A percentile compares a stretch with the other conserved stretches of the same genome.
Evolutionary conservation across 371 early-diverging fungal species (phyloP).

Genomic region (Mortierella sp.): DNA sequence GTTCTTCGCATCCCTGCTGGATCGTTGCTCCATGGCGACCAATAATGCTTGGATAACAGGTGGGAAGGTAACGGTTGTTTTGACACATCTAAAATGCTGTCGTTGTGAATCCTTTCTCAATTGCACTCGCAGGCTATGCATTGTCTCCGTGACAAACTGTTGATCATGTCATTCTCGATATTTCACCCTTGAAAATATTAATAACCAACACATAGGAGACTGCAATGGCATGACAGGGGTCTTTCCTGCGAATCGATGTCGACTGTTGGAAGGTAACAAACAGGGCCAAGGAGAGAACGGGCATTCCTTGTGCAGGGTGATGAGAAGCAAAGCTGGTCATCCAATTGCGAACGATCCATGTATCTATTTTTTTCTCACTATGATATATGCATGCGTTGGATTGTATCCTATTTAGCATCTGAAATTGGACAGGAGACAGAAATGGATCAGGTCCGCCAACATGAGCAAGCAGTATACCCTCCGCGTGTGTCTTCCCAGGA

Average conservation of each 20-base stretch:
- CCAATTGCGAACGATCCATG: not conserved
- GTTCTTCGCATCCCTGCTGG: not conserved
- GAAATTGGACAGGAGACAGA: constrained; percentile 6
- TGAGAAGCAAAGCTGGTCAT: not conserved
- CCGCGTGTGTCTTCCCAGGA: constrained; percentile 1
- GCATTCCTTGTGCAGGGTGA: not conserved
- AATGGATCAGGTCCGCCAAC: not conserved
- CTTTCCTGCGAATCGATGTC: constrained; percentile 55
- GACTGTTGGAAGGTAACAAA: constrained; percentile 33
- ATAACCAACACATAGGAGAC: constrained; percentile 17
- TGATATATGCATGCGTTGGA: not conserved
- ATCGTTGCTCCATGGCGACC: too few species aligned
- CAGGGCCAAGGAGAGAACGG: not conserved
- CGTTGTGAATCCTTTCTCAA: not conserved
- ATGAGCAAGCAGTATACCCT: not conserved
- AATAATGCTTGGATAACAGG: constrained; percentile 14
- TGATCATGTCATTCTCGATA: not conserved
- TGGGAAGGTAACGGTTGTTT: constrained; percentile 44
- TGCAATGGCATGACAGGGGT: constrained; percentile 50
- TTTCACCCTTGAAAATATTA: not conserved
- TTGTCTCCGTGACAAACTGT: constrained; percentile 10
- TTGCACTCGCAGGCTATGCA: not conserved
- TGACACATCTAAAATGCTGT: too few species aligned
- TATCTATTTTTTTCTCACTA: not conserved
- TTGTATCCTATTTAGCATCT: not conserved